phyloP scores from a whole-genome alignment of 768 basidiomycete species.

The Boletus tomentosulus region DNA sequence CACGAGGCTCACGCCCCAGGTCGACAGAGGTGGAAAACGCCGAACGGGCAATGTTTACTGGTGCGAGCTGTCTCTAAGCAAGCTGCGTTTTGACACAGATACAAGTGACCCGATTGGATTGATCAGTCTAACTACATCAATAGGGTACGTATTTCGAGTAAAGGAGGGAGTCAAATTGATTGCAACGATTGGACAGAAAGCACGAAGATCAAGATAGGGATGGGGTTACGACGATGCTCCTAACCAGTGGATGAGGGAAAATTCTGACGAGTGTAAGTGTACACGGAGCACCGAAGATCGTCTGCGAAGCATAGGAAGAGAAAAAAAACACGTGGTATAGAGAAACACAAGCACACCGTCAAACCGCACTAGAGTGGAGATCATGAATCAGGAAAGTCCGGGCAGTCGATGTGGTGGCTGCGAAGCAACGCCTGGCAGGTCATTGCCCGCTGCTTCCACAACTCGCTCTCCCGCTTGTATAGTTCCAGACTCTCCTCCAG shows the following conservation, averaged over 20 bases:
- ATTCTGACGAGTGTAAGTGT: constrained; percentile 24
- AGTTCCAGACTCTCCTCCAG: constrained; percentile 55
- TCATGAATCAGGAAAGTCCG: constrained; percentile 40
- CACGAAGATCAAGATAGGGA: constrained; percentile 1
- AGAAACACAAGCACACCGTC: constrained; percentile 6
- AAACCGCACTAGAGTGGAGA: background rate
- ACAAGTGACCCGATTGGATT: too few relatives aligned
- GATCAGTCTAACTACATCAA: too few relatives aligned
- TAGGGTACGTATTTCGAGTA: background rate
- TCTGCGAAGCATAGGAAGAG: constrained; percentile 12
- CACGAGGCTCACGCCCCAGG: constrained; percentile 23
- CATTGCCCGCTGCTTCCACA: constrained; percentile 56
- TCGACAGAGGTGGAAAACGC: constrained; percentile 31
- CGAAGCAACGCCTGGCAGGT: constrained; percentile 48
- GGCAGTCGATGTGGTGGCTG: constrained; percentile 54
- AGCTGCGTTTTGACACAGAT: background rate
- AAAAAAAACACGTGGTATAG: background rate
- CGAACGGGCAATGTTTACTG: constrained; percentile 22
- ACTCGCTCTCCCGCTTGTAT: constrained; percentile 54
- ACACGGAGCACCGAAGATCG: constrained; percentile 42
- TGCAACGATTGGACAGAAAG: background rate
- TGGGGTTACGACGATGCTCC: constrained; percentile 54
- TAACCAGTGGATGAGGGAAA: constrained; percentile 40
- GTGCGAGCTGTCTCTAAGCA: background rate
- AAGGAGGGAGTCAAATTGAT: background rate